These are phyloP conservation scores for Pseudopyricularia cyperi DNA, from an alignment of 2,329 filamentous ascomycete species.

Conservation along the genomic window DNA sequence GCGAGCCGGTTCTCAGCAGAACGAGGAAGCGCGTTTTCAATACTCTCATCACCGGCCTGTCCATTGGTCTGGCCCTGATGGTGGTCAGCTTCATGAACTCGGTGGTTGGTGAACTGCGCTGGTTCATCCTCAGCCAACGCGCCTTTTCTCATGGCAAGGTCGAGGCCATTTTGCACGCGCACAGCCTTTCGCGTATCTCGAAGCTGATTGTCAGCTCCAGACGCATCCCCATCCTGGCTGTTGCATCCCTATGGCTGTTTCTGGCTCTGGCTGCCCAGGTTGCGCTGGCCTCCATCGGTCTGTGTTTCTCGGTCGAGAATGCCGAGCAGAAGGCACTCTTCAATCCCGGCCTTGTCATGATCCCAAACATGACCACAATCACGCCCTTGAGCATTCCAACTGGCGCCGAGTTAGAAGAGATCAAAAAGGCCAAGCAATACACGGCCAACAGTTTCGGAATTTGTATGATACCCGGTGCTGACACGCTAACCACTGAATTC, in stretches of 20 bases:
- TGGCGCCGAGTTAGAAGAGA: not conserved
- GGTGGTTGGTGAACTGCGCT: slow-evolving; percentile 29
- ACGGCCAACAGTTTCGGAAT: slow-evolving; percentile 13
- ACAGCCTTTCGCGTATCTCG: not conserved
- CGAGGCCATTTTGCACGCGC: not conserved
- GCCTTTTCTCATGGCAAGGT: slow-evolving; percentile 25
- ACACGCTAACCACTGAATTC: too few relatives aligned
- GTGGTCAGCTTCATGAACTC: slow-evolving; percentile 27
- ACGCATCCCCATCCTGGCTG: not conserved
- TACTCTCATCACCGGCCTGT: slow-evolving; percentile 27
- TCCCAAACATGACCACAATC: slow-evolving; percentile 22
- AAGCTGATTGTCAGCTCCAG: slow-evolving; percentile 1
- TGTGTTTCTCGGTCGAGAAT: slow-evolving; percentile 27
- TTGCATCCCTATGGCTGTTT: not conserved
- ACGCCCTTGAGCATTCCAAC: not conserved
- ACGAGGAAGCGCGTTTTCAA: slow-evolving; percentile 18
- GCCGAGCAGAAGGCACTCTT: slow-evolving; percentile 19
- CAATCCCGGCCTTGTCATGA: slow-evolving; percentile 18
- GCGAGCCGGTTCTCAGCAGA: not conserved
- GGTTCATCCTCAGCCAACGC: slow-evolving; percentile 26
- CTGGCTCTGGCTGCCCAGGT: not conserved
- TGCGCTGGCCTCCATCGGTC: slow-evolving; percentile 18
- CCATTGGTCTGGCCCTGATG: slow-evolving; percentile 26
- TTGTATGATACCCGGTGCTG: too few relatives aligned
- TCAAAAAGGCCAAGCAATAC: slow-evolving; percentile 9